Conservation (phyloP, 2,329 filamentous ascomycete genomes). For the Amauroascus niger region DNA sequence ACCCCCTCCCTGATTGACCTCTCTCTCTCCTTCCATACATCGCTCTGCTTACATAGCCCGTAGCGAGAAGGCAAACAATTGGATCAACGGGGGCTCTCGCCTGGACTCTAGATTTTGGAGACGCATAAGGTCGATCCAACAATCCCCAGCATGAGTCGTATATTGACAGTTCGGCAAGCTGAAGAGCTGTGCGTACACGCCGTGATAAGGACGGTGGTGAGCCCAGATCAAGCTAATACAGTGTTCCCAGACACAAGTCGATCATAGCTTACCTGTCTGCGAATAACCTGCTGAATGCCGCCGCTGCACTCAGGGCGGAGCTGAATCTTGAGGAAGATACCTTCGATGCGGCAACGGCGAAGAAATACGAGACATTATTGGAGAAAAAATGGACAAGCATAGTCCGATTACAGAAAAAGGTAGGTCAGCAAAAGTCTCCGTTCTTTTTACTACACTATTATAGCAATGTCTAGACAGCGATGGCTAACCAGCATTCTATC, state of each 20-base stretch:
- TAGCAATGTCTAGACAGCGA: no score
- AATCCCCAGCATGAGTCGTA: constrained; percentile 52
- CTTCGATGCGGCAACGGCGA: constrained; percentile 71
- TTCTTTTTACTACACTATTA: background rate
- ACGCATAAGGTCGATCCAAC: no score
- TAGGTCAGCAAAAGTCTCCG: constrained; percentile 28
- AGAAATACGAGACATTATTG: constrained; percentile 87
- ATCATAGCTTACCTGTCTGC: constrained; percentile 80
- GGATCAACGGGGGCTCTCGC: no score
- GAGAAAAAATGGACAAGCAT: constrained; percentile 99
- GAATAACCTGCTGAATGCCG: constrained; percentile 59
- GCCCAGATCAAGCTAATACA: background rate
- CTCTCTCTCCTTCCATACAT: no score
- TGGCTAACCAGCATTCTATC: background rate
- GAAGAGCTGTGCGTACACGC: constrained; percentile 39
- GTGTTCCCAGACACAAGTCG: constrained; percentile 66
- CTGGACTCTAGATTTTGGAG: no score
- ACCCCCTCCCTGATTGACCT: no score
- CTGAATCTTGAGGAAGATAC: constrained; percentile 58
- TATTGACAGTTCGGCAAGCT: constrained; percentile 68
- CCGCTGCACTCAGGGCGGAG: constrained; percentile 64
- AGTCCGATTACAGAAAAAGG: constrained; percentile 91
- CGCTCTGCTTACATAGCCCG: no score
- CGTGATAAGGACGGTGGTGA: background rate
- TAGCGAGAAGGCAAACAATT: no score